These are phyloP conservation scores for Didymella exigua DNA, from an alignment of 2,329 filamentous ascomycete species.

Conservation along the genomic window DNA sequence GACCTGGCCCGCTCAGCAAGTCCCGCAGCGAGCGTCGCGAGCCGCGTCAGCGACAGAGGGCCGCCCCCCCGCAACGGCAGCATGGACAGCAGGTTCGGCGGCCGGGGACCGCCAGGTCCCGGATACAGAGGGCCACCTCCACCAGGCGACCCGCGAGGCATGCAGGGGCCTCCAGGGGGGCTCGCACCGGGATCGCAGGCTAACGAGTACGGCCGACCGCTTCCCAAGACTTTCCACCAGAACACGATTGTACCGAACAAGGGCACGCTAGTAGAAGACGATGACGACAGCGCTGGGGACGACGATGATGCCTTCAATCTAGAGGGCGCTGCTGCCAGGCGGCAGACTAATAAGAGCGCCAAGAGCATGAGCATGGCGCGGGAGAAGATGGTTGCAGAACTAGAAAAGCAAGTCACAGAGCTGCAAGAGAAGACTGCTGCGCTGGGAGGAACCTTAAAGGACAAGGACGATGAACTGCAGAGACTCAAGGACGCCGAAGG, in stretches of 20 bases:
- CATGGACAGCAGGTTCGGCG: conserved; percentile 55
- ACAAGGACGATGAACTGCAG: conserved; percentile 74
- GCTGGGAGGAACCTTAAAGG: conserved; percentile 71
- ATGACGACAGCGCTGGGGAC: conserved; percentile 61
- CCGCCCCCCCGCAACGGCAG: conserved; percentile 61
- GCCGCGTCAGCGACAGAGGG: conserved; percentile 59
- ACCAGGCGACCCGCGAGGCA: conserved; percentile 54
- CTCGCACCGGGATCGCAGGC: conserved; percentile 32
- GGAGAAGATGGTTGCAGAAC: conserved; percentile 67
- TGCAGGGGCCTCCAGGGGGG: conserved; percentile 48
- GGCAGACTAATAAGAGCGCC: conserved; percentile 54
- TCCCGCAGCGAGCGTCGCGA: conserved; percentile 64
- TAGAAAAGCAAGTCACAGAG: conserved; percentile 75
- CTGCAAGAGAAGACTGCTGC: conserved; percentile 74
- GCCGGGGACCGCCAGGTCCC: conserved; percentile 45
- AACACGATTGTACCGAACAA: conserved; percentile 98
- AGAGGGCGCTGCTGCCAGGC: conserved; percentile 52
- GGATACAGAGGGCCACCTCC: conserved; percentile 43
- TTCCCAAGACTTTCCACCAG: conserved; percentile 88
- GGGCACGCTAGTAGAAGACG: conserved; percentile 95
- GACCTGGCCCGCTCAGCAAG: conserved; percentile 72
- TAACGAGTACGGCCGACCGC: conserved; percentile 74
- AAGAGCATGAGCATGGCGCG: conserved; percentile 44
- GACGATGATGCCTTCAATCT: conserved; percentile 67
- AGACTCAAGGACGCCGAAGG: conserved; percentile 65